Evolutionary conservation across 768 basidiomycete genomes (phyloP), one percentile per base, ranked within the genome.

Genomic region (Boletus coccyginus): DNA sequence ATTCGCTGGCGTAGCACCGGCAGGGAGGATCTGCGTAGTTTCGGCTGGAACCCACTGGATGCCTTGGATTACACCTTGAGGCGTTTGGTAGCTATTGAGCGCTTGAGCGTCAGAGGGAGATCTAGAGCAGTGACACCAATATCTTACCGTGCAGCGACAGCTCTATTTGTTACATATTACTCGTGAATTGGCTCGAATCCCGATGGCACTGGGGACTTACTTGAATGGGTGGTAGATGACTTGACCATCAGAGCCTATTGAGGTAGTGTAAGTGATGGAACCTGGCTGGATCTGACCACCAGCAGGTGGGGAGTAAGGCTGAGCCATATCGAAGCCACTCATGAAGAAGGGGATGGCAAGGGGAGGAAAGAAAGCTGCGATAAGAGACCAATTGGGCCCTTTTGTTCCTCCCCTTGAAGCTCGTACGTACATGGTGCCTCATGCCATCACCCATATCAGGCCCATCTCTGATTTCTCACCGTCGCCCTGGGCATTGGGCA

Each of bases 241-340:
- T 58, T 78, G 75, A 17, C 90, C 90, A 73, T 90, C 84, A 38
- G 81, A 74, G 3, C 77, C 78, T 1, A 75, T 79, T 2, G 83
- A 78, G 12, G 87, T 88, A 1, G 88, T 88, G 60, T 89, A 91
- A 21, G 87, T 89, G 63, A 87, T 77, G 38, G 87, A 73, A n/a
- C 88, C 88, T 35, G 87, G 79, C 36, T 77, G 73, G 53, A 89
- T 84, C 68, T 82, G 78, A 42, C 70, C 69, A 36, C 71, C 71
- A 9, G 66, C 17, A 16, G 69, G 47, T 1, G 73, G 63, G 17
- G 73, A 64, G 41, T 49, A 74, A 65, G 58, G 71, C 61, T 59
- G 73, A 48, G 62, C 69, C 57, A 61, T 57, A 57, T 66, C 57
- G 64, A 72, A 56, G 49, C 69, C 31, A 47, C 39, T 62, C 70